A percentile compares a stretch with the other conserved stretches of the same genome.
phyloP scores from a whole-genome alignment of 2,329 filamentous ascomycete species.

The Neopestalotiopsis clavispora region DNA sequence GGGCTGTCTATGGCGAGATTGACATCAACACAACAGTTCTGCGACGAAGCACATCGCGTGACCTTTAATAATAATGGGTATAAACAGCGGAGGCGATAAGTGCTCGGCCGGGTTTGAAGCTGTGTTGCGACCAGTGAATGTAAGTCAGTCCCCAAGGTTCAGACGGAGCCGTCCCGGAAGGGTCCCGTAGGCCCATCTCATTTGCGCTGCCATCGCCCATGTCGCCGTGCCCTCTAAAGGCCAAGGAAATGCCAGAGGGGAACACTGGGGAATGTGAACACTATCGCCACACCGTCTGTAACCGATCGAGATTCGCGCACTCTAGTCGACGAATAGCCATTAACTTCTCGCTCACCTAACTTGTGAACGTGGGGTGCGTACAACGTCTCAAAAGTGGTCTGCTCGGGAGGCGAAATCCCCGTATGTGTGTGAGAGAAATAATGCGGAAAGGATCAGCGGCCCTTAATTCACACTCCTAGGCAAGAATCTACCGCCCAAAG shows the following conservation, averaged over 20 bases:
- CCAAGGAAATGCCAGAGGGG: background rate
- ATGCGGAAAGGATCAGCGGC: too few relatives aligned
- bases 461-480: too few relatives aligned
- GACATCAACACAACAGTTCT: background rate
- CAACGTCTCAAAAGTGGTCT: too few relatives aligned
- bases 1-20: background rate
- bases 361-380: too few relatives aligned
- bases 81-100: background rate
- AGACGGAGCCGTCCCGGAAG: background rate
- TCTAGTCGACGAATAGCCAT: background rate
- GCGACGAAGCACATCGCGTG: background rate
- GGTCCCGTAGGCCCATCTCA: background rate
- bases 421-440: too few relatives aligned
- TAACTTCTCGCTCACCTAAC: too few relatives aligned
- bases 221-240: background rate
- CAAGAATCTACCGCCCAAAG: too few relatives aligned
- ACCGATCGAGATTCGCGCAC: background rate
- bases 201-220: background rate
- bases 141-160: background rate
- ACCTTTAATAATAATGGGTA: background rate
- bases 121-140: background rate
- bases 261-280: background rate
- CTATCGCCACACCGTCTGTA: background rate
- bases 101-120: background rate
- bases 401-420: too few relatives aligned